These are phyloP conservation scores for Podaxis sp. DNA, from an alignment of 768 basidiomycete species.

Conservation along the genomic window DNA sequence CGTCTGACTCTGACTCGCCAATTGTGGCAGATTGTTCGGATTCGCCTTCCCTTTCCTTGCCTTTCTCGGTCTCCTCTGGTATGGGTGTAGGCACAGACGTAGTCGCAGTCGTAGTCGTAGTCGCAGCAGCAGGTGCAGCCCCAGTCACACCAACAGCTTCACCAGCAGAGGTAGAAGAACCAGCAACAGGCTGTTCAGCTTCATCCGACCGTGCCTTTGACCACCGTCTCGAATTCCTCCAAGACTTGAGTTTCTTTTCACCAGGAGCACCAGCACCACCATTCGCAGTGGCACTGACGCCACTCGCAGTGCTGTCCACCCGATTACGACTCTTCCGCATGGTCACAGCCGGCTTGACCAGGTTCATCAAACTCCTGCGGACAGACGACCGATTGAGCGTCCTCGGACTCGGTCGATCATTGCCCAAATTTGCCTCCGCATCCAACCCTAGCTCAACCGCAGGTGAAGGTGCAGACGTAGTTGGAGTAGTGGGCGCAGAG, in stretches of 20 bases:
- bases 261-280: not conserved
- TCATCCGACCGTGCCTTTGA: constrained; percentile 27
- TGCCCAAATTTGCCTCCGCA: not conserved
- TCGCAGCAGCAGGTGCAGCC: not conserved
- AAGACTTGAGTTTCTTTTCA: constrained; percentile 23
- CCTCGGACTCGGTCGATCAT: not conserved
- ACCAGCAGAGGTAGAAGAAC: not conserved
- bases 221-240: constrained; percentile 29
- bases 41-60: constrained; percentile 27
- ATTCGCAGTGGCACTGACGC: not conserved
- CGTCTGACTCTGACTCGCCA: constrained; percentile 1
- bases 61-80: constrained; percentile 25
- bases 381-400: constrained; percentile 24
- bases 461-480: not conserved
- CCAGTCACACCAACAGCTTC: not conserved
- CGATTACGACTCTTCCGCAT: constrained; percentile 13
- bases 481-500: not conserved
- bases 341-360: constrained; percentile 23
- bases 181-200: not conserved
- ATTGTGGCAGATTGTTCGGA: constrained; percentile 1
- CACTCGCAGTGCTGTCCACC: constrained; percentile 14
- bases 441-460: not conserved
- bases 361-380: constrained; percentile 34
- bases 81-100: not conserved
- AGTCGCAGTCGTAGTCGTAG: not conserved